Evolutionary conservation across 2,329 filamentous ascomycete genomes (phyloP).

Genomic region (Colletotrichum costaricense): DNA sequence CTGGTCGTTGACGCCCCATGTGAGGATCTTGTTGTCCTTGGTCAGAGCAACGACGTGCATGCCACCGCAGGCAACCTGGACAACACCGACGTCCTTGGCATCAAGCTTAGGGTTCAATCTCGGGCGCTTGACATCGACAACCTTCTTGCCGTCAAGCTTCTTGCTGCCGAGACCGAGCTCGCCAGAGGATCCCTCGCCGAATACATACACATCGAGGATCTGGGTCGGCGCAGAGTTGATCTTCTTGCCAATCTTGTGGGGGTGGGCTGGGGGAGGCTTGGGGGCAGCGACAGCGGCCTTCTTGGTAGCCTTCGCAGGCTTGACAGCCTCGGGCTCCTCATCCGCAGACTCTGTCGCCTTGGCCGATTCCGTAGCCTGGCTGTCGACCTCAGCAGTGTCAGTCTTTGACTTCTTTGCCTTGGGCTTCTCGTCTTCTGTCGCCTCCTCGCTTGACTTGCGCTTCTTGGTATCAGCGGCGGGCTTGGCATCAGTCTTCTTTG

Average conservation of each 20-base stretch:
- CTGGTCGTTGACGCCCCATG: conserved; percentile 91
- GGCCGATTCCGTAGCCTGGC: conserved; percentile 32
- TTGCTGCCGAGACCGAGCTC: conserved; percentile 84
- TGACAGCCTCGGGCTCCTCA: conserved; percentile 24
- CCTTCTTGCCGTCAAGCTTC: conserved; percentile 67
- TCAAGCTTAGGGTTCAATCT: conserved; percentile 73
- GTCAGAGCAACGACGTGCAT: conserved; percentile 86
- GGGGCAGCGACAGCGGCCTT: conserved; percentile 31
- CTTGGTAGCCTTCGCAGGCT: conserved; percentile 36
- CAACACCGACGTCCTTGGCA: conserved; percentile 70
- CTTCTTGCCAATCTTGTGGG: conserved; percentile 40
- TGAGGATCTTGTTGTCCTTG: conserved; percentile 82
- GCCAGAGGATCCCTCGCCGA: conserved; percentile 82
- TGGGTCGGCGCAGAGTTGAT: conserved; percentile 71
- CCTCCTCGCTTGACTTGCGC: conserved; percentile 35
- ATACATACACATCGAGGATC: conserved; percentile 80
- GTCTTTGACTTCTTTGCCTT: conserved; percentile 38
- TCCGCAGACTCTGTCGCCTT: conserved; percentile 24
- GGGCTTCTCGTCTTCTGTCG: conserved; percentile 36
- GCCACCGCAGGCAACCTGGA: conserved; percentile 81
- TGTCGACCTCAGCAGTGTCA: conserved; percentile 28
- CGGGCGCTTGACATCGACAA: conserved; percentile 80
- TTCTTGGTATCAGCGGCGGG: conserved; percentile 34
- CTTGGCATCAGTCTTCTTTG: conserved; percentile 47
- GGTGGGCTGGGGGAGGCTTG: conserved; percentile 25